Evolutionary conservation across 352 stramenopile species (phyloP).

Genomic region (Globisporangium perplexum): DNA sequence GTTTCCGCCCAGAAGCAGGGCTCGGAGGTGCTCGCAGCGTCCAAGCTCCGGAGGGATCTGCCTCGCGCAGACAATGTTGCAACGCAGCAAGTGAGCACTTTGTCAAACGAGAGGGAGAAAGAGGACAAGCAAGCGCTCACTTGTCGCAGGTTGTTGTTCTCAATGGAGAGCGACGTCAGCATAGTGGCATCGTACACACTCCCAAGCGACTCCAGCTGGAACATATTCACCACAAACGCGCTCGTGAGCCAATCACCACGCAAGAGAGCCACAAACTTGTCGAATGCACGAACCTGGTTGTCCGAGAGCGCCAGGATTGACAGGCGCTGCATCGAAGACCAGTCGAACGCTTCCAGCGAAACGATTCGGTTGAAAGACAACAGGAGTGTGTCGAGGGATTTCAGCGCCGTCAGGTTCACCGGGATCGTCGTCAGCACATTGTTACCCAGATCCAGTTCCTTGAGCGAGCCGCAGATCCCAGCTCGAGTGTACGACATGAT

Average conservation of each 20-base stretch:
- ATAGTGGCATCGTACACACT: conserved; percentile 47
- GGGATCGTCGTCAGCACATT: conserved; percentile 57
- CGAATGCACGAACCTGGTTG: conserved; percentile 43
- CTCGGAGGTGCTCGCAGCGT: conserved; percentile 45
- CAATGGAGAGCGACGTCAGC: conserved; percentile 67
- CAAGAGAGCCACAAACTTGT: not conserved
- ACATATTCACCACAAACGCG: not conserved
- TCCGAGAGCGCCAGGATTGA: conserved; percentile 59
- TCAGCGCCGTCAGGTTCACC: conserved; percentile 29
- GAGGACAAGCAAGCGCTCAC: conserved; percentile 16
- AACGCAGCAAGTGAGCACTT: not conserved
- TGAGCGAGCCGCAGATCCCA: conserved; percentile 36
- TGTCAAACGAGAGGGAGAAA: not conserved
- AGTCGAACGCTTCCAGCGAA: conserved; percentile 46
- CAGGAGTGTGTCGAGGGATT: conserved; percentile 54
- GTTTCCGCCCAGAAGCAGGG: conserved; percentile 65
- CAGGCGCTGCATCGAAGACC: conserved; percentile 50
- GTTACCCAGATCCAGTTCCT: conserved; percentile 71
- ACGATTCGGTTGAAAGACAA: conserved; percentile 66
- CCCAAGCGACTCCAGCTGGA: conserved; percentile 54
- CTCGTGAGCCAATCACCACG: not conserved
- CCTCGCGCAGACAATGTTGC: too few species aligned
- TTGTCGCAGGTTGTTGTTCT: conserved; percentile 81
- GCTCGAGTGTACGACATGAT: conserved; percentile 20
- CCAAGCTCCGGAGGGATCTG: conserved; percentile 68